These are phyloP conservation scores for Dioscorea dumetorum DNA, from an alignment of 106 monocot species.

Conservation along the genomic window DNA sequence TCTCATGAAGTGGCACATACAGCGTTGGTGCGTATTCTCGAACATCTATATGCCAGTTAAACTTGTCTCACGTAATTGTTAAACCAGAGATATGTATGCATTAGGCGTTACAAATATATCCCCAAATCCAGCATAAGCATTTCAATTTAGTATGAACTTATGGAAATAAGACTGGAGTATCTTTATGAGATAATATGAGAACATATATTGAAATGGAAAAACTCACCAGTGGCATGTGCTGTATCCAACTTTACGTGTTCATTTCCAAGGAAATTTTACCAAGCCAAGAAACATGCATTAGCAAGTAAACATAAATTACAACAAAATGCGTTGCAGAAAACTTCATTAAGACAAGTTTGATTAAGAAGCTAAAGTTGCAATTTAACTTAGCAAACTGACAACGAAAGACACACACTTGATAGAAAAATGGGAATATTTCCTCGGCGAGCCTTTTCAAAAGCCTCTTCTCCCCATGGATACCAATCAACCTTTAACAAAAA, in stretches of 20 bases:
- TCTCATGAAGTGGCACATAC: no score
- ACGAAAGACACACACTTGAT: slow-evolving; percentile 48
- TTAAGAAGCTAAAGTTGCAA: no score
- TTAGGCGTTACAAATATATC: no score
- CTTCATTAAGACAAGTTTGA: no score
- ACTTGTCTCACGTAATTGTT: no score
- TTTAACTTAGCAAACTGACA: not conserved
- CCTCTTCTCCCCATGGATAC: slow-evolving; percentile 98
- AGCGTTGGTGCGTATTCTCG: no score
- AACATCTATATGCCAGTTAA: no score
- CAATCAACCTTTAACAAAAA: slow-evolving; percentile 75
- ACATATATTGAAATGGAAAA: not conserved
- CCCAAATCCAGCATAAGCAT: no score
- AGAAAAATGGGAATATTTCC: slow-evolving; percentile 88
- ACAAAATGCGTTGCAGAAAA: not conserved
- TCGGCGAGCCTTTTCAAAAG: slow-evolving; percentile 72
- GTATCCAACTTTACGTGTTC: slow-evolving; percentile 69
- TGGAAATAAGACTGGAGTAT: no score
- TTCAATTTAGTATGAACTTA: not conserved
- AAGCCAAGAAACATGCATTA: slow-evolving; percentile 7
- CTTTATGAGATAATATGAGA: no score
- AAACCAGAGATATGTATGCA: no score
- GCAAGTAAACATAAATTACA: not conserved
- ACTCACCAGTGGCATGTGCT: slow-evolving; percentile 99
- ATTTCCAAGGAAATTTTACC: slow-evolving; percentile 2